phyloP scores from a whole-genome alignment of 805 yeast genomes.

The Nakazawaea pomicola region DNA sequence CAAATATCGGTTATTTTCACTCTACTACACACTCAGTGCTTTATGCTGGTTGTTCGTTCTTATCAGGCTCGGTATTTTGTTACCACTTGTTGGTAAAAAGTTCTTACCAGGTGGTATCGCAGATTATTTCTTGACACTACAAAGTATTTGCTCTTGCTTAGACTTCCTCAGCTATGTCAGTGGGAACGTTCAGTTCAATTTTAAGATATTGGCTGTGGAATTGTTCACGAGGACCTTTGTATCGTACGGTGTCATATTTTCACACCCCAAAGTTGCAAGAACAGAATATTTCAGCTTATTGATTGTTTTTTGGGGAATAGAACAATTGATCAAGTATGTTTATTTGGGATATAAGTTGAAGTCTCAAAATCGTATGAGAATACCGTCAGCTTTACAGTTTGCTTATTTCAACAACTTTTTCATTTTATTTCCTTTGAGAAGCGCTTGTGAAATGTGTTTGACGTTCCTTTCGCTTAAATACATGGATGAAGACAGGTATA shows the following conservation, averaged over 20 bases:
- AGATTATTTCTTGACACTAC: constrained; percentile 40
- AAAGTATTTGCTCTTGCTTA: constrained; percentile 12
- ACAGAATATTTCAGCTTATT: constrained; percentile 19
- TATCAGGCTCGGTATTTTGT: constrained; percentile 43
- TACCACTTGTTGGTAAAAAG: constrained; percentile 60
- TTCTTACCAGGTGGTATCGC: constrained; percentile 72
- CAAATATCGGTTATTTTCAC: constrained; percentile 1
- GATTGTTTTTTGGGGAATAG: constrained; percentile 18
- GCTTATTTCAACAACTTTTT: constrained; percentile 15
- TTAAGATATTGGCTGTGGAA: constrained; percentile 13
- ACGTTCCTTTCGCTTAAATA: constrained; percentile 19
- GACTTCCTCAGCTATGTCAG: constrained; percentile 19
- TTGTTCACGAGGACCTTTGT: constrained; percentile 15
- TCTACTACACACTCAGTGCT: constrained; percentile 22
- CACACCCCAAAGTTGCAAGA: constrained; percentile 24
- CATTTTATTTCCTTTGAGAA: constrained; percentile 19
- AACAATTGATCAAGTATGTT: constrained; percentile 20
- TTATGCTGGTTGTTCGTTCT: constrained; percentile 46
- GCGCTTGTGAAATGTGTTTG: constrained; percentile 18
- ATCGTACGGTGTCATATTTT: constrained; percentile 15
- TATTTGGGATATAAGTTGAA: constrained; percentile 24
- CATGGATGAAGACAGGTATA: constrained; percentile 14
- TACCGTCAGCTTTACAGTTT: constrained; percentile 16
- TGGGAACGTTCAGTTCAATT: constrained; percentile 10
- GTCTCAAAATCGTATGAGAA: constrained; percentile 16